Percentiles rank a stretch among this genome's conserved stretches.
Conservation (phyloP, 306 rosid species). For the Castanea crenata region DNA sequence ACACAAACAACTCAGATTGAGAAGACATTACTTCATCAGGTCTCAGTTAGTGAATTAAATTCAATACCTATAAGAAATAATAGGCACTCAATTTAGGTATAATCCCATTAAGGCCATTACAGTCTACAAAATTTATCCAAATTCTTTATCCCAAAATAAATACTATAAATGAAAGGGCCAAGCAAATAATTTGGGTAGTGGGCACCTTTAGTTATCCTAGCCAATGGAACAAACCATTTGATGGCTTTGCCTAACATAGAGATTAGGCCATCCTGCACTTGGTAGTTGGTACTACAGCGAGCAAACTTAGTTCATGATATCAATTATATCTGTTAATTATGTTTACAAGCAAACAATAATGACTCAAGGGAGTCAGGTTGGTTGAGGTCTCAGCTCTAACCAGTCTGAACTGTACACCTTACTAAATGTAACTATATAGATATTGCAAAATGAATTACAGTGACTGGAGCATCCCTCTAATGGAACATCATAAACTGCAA, state of each 20-base stretch:
- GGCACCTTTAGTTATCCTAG: background rate
- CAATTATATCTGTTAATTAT: background rate
- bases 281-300: background rate
- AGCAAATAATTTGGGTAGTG: background rate
- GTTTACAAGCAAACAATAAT: background rate
- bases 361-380: background rate
- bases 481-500: background rate
- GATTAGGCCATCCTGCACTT: background rate
- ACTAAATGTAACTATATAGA: background rate
- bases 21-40: background rate
- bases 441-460: background rate
- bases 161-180: background rate
- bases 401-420: background rate
- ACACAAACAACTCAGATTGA: background rate
- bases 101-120: background rate
- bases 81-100: background rate
- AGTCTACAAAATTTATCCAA: background rate
- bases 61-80: background rate
- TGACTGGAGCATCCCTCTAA: background rate
- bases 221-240: background rate
- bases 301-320: background rate
- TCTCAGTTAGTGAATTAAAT: background rate
- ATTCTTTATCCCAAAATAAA: background rate
- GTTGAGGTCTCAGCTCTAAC: background rate
- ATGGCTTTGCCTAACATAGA: background rate